Conservation (phyloP, 148 eudicot species). For the Vaccinium vitisidaea region DNA sequence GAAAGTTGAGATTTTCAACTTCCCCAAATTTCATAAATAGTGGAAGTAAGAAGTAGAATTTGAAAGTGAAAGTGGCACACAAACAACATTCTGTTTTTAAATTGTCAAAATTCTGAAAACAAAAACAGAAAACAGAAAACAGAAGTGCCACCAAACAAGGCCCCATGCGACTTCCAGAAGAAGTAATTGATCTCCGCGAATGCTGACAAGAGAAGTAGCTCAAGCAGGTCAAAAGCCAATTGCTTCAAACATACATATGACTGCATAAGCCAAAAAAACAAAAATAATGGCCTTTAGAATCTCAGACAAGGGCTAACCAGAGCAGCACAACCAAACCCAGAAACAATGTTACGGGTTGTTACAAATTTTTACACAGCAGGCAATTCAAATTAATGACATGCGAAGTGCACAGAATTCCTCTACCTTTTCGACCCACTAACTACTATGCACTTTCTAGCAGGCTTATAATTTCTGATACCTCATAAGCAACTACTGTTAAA, state of each 20-base stretch:
- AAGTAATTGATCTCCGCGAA: conserved; percentile 74
- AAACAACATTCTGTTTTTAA: too few species aligned
- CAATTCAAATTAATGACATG: neutral
- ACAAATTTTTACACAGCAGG: neutral
- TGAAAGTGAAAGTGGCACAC: too few species aligned
- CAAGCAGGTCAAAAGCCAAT: conserved; percentile 70
- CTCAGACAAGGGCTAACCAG: neutral
- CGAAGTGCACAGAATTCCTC: neutral
- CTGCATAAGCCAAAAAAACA: conserved; percentile 42
- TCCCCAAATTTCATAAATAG: too few species aligned
- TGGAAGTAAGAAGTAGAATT: too few species aligned
- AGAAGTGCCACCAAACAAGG: too few species aligned
- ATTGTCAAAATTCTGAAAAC: too few species aligned
- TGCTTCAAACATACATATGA: conserved; percentile 84
- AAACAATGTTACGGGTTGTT: neutral
- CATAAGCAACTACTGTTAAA: neutral
- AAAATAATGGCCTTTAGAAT: neutral
- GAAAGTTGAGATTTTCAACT: too few species aligned
- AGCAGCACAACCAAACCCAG: neutral
- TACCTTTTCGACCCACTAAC: neutral
- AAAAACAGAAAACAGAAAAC: too few species aligned
- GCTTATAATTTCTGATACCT: neutral
- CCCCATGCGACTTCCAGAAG: conserved; percentile 61
- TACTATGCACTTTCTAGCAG: neutral
- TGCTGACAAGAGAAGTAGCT: conserved; percentile 71